These are phyloP conservation scores for Dactylellina drechsleri DNA, from an alignment of 2,329 filamentous ascomycete genomes.

Conservation along the genomic window DNA sequence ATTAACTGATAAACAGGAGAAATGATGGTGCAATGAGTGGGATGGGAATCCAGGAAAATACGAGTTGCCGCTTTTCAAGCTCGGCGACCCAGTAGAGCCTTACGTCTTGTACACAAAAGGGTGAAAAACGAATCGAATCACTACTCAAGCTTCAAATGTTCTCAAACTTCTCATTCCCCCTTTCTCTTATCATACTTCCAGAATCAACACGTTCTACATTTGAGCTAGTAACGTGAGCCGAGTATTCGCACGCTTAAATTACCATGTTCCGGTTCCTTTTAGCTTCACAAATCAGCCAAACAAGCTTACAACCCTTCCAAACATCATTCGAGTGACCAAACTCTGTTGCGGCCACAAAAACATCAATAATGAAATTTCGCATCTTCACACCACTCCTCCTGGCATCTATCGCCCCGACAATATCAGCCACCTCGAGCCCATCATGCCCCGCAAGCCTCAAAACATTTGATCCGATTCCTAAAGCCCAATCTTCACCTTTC, in stretches of 20 bases:
- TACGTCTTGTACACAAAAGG: background rate
- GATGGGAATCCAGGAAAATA: background rate
- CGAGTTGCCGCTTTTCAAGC: background rate
- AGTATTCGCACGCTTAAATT: no score
- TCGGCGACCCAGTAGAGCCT: background rate
- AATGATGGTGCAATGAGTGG: slow-evolving; percentile 28
- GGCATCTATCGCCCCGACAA: background rate
- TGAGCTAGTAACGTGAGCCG: no score
- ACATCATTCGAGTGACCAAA: no score
- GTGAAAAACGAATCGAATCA: background rate
- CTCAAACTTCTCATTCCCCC: no score
- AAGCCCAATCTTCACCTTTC: slow-evolving; percentile 12
- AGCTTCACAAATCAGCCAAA: no score
- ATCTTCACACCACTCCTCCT: background rate
- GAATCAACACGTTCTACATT: no score
- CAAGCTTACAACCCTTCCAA: no score
- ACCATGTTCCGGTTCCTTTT: no score
- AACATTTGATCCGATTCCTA: background rate
- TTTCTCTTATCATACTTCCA: no score
- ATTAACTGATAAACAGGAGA: background rate
- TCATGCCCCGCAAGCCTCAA: slow-evolving; percentile 6
- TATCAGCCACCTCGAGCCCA: background rate
- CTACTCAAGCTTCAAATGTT: no score
- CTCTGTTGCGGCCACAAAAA: no score
- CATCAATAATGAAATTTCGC: background rate